Evolutionary conservation across 306 rosid genomes (phyloP).

Genomic region (Prunus persica): Prunus_persica_NCBIv2 NC_034009.1:3858001-3858500

Average conservation of each 20-base stretch:
- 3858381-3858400: slow-evolving; percentile 2
- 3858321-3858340: slow-evolving; percentile 13
- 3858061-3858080: slow-evolving; percentile 51
- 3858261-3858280: slow-evolving; percentile 24
- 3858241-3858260: slow-evolving; percentile 37
- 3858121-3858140: slow-evolving; percentile 42
- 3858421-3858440: slow-evolving; percentile 51
- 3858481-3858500: slow-evolving; percentile 39
- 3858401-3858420: slow-evolving; percentile 17
- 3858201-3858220: slow-evolving; percentile 36
- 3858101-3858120: slow-evolving; percentile 34
- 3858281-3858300: slow-evolving; percentile 26
- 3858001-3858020: slow-evolving; percentile 51
- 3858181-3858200: slow-evolving; percentile 36
- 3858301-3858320: slow-evolving; percentile 27
- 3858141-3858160: slow-evolving; percentile 33
- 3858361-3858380: neutral
- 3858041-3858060: slow-evolving; percentile 78
- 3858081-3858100: slow-evolving; percentile 35
- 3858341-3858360: slow-evolving; percentile 16
- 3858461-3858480: slow-evolving; percentile 34
- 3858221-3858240: slow-evolving; percentile 29
- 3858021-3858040: slow-evolving; percentile 79
- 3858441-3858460: slow-evolving; percentile 32
- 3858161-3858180: slow-evolving; percentile 34